Conservation (phyloP, 257 asterid species). For the Solanum habrochaites region DNA sequence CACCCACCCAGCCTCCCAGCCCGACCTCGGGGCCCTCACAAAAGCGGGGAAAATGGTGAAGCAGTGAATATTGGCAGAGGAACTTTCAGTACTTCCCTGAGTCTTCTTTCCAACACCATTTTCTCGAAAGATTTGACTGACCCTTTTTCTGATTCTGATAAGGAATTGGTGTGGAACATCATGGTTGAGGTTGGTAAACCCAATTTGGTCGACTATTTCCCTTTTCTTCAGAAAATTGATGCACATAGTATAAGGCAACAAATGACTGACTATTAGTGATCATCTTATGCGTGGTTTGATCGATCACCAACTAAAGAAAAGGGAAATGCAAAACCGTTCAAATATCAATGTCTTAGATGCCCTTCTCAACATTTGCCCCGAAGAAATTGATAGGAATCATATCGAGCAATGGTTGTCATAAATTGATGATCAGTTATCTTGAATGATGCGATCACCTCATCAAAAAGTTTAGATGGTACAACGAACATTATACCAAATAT, state of each 20-base stretch:
- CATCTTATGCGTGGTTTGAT: not conserved
- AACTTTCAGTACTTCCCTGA: conserved; percentile 12
- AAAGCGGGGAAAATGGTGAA: conserved; percentile 17
- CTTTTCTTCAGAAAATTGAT: conserved; percentile 22
- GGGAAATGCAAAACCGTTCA: not conserved
- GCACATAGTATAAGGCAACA: conserved; percentile 16
- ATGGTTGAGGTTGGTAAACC: conserved; percentile 20
- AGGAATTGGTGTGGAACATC: conserved; percentile 24
- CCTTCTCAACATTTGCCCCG: conserved; percentile 23
- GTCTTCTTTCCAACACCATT: conserved; percentile 32
- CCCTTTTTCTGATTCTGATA: conserved; percentile 26
- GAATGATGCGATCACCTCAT: too few species aligned
- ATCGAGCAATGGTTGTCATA: conserved; percentile 22
- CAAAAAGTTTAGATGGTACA: too few species aligned
- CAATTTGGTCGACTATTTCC: conserved; percentile 37
- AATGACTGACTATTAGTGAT: not conserved
- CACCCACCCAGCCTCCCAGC: too few species aligned
- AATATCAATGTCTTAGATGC: conserved; percentile 16
- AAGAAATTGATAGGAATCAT: conserved; percentile 43
- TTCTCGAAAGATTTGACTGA: conserved; percentile 41
- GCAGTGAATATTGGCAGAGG: conserved; percentile 14
- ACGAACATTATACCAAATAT: too few species aligned
- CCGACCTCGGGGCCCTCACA: not conserved
- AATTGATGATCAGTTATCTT: not conserved
- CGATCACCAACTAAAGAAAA: not conserved